phyloP scores from a whole-genome alignment of 2,329 filamentous ascomycete species.

The Penicillium frequentans region DNA sequence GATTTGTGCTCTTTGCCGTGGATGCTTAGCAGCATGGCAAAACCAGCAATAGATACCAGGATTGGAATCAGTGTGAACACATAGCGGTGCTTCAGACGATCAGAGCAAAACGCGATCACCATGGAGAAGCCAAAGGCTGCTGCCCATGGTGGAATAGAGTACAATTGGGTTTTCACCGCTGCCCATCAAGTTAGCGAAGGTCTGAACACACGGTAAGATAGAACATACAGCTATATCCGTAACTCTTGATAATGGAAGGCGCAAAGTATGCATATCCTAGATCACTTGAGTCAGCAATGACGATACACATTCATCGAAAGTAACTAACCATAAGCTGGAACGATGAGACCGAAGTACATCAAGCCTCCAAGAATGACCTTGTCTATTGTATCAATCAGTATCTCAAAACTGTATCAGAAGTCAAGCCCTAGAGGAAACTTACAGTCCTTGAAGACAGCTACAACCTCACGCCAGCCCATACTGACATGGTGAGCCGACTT shows the following conservation, averaged over 20 bases:
- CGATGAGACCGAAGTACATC: constrained; percentile 80
- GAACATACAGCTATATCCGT: constrained; percentile 56
- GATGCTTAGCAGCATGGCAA: constrained; percentile 70
- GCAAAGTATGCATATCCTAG: constrained; percentile 71
- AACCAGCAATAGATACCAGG: constrained; percentile 68
- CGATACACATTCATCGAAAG: background rate
- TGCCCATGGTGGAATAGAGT: constrained; percentile 61
- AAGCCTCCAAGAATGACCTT: constrained; percentile 72
- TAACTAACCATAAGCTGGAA: constrained; percentile 65
- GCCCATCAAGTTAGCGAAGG: background rate
- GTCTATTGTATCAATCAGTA: constrained; percentile 30
- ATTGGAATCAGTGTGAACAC: constrained; percentile 70
- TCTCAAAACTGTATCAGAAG: background rate
- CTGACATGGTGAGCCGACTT: constrained; percentile 62
- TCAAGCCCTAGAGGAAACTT: constrained; percentile 15
- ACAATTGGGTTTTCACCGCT: constrained; percentile 53
- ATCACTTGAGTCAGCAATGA: constrained; percentile 14
- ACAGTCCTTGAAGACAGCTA: constrained; percentile 68
- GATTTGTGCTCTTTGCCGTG: constrained; percentile 59
- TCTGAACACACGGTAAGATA: background rate
- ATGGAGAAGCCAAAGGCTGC: constrained; percentile 79
- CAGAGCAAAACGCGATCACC: constrained; percentile 69
- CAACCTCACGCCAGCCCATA: constrained; percentile 60
- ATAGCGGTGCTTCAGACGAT: constrained; percentile 71
- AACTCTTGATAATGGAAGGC: constrained; percentile 68